phyloP scores from a whole-genome alignment of 805 yeast species.

The Kazachstania africana region DNA sequence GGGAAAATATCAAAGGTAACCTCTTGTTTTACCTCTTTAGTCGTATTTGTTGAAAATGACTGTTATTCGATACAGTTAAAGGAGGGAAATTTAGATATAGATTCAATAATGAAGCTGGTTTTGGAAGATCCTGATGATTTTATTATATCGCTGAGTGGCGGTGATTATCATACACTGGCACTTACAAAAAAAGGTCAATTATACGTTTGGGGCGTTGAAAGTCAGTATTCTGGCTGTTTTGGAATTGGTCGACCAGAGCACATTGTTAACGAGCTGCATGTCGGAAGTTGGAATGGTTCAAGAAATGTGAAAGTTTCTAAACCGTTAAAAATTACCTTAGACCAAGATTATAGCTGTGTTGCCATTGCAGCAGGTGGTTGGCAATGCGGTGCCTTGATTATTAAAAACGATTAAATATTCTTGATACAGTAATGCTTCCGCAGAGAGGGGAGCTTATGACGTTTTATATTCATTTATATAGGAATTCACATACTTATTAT shows the following conservation, averaged over 20 bases:
- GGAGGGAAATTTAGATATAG: conserved; percentile 8
- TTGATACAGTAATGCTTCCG: too few relatives aligned
- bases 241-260: conserved; percentile 40
- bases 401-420: too few relatives aligned
- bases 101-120: conserved; percentile 7
- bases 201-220: conserved; percentile 59
- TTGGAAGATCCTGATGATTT: conserved; percentile 30
- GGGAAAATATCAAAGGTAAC: conserved; percentile 38
- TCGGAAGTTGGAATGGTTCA: conserved; percentile 23
- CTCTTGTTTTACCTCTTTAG: conserved; percentile 44
- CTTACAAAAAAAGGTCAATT: conserved; percentile 46
- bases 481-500: too few relatives aligned
- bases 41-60: conserved; percentile 43
- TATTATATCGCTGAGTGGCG: conserved; percentile 48
- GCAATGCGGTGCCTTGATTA: conserved; percentile 61
- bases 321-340: conserved; percentile 33
- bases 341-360: conserved; percentile 35
- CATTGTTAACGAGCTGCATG: conserved; percentile 10
- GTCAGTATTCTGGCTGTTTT: conserved; percentile 53
- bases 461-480: too few relatives aligned
- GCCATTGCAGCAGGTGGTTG: conserved; percentile 69
- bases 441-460: too few relatives aligned
- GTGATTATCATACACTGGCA: conserved; percentile 63
- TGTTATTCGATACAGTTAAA: conserved; percentile 17
- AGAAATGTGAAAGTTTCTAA: conserved; percentile 27